Conservation (phyloP, 208 protist species). For the Leishmania turanica region DNA sequence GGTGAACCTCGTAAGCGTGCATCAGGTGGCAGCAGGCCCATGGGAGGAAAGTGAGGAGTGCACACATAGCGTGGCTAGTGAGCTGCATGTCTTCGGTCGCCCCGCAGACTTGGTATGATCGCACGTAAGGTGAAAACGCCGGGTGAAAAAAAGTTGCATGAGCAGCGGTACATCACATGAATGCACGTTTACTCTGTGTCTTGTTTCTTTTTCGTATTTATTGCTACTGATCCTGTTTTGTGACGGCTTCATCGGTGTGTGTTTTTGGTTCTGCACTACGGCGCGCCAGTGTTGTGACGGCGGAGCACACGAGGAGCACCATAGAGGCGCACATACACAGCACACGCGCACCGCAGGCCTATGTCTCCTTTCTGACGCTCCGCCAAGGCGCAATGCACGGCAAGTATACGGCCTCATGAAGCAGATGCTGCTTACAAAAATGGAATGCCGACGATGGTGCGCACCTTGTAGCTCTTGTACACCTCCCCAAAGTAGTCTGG, state of each 20-base stretch:
- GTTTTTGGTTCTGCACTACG: too few relatives aligned
- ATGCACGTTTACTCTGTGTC: background rate
- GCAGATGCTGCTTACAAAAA: slow-evolving; percentile 33
- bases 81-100: background rate
- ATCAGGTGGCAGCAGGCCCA: background rate
- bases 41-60: background rate
- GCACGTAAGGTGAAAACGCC: background rate
- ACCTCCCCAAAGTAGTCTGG: slow-evolving; percentile 89
- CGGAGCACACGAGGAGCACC: background rate
- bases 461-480: slow-evolving; percentile 83
- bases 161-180: background rate
- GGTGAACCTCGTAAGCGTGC: background rate
- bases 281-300: background rate
- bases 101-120: background rate
- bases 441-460: slow-evolving; percentile 88
- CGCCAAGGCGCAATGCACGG: background rate
- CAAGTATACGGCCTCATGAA: background rate
- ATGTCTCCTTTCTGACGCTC: too few relatives aligned
- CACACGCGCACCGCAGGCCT: background rate
- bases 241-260: too few relatives aligned
- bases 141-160: background rate
- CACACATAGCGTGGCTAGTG: background rate
- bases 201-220: too few relatives aligned
- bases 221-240: too few relatives aligned
- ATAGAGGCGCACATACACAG: background rate